Evolutionary conservation across 2,329 filamentous ascomycete species (phyloP).

Genomic region (Phaeosphaeriaceae sp.): DNA sequence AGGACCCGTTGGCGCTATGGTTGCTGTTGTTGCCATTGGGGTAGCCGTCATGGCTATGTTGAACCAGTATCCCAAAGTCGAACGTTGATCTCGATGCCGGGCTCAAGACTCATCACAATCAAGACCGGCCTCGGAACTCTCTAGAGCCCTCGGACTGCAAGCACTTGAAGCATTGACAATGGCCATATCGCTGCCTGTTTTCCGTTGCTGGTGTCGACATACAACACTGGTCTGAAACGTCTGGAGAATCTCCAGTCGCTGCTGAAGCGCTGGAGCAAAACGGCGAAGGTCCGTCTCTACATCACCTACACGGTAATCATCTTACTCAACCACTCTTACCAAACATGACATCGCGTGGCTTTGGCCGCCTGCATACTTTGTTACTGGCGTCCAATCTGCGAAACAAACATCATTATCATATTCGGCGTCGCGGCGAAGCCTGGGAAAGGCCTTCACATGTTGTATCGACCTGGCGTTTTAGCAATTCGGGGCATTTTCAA

Average conservation of each 20-base stretch:
- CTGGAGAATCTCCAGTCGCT: neutral
- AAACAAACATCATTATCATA: conserved; percentile 5
- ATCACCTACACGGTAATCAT: neutral
- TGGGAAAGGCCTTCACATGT: conserved; percentile 2
- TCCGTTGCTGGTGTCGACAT: too few relatives aligned
- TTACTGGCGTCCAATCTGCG: conserved; percentile 1
- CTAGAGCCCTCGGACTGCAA: too few relatives aligned
- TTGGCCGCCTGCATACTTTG: neutral
- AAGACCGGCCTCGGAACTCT: neutral
- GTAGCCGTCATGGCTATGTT: conserved; percentile 51
- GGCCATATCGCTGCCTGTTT: too few relatives aligned
- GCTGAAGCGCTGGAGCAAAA: neutral
- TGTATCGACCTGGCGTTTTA: conserved; percentile 1
- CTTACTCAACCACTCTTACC: conserved; percentile 1
- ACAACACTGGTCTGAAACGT: neutral
- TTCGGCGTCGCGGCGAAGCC: conserved; percentile 8
- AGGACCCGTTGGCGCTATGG: conserved; percentile 47
- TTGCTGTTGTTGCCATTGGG: conserved; percentile 50
- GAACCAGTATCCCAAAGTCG: conserved; percentile 54
- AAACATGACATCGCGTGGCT: conserved; percentile 4
- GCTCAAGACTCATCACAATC: conserved; percentile 5
- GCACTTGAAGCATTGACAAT: too few relatives aligned
- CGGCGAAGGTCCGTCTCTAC: neutral
- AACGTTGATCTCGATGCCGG: conserved; percentile 45
- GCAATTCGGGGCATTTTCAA: neutral